These are phyloP conservation scores for Neonectria hederae DNA, from an alignment of 2,329 filamentous ascomycete species.

Conservation along the genomic window DNA sequence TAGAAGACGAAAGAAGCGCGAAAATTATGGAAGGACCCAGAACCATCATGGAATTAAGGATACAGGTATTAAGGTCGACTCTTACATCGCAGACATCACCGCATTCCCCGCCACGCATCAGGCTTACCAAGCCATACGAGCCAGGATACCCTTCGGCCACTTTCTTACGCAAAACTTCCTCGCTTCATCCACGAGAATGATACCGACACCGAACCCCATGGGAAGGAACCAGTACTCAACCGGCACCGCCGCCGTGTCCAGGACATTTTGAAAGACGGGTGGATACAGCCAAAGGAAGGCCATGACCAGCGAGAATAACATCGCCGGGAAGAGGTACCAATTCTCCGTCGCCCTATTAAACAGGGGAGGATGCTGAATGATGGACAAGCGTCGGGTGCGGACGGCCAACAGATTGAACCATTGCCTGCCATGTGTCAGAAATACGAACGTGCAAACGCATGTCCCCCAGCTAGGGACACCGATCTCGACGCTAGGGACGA, in stretches of 20 bases:
- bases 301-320: slow-evolving; percentile 74
- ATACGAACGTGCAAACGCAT: background rate
- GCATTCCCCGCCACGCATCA: background rate
- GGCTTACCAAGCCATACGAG: slow-evolving; percentile 25
- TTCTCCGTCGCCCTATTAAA: slow-evolving; percentile 74
- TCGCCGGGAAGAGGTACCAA: slow-evolving; percentile 74
- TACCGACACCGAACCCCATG: slow-evolving; percentile 68
- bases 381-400: slow-evolving; percentile 70
- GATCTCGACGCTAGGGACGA: slow-evolving; percentile 20
- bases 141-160: slow-evolving; percentile 23
- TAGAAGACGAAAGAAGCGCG: background rate
- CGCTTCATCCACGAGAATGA: slow-evolving; percentile 25
- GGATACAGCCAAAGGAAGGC: slow-evolving; percentile 77
- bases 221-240: slow-evolving; percentile 82
- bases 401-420: slow-evolving; percentile 79
- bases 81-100: background rate
- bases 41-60: background rate
- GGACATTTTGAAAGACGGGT: slow-evolving; percentile 67
- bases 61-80: background rate
- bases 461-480: background rate
- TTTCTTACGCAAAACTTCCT: slow-evolving; percentile 28
- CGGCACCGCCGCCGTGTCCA: slow-evolving; percentile 71
- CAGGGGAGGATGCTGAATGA: slow-evolving; percentile 77
- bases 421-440: slow-evolving; percentile 52
- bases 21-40: background rate